Evolutionary conservation across 306 rosid species (phyloP), one percentile per base, ranked within the genome.

Genomic region (Chamaecrista fasciculata): DNA sequence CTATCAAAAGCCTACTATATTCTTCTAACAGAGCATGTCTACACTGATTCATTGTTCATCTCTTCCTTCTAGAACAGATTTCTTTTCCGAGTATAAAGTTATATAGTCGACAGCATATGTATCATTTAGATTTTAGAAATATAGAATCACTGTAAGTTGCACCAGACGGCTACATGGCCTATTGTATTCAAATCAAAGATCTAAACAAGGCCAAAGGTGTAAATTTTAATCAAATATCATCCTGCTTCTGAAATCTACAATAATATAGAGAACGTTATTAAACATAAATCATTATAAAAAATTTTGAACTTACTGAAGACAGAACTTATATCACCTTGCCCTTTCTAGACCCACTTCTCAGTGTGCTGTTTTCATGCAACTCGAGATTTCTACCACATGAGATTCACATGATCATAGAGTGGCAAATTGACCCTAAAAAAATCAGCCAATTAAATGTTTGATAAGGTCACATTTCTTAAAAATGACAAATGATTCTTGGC

Each of bases 361-460:
- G 62, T 59, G 14, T 11, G 26, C 58, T 48, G 46, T 9, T 51
- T 42, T 42, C 42, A 29, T 42, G 63, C 61, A 26, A 36, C 24
- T 78, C 31, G 25, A 53, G 53, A 60, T 58, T 66, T 39, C 42
- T 40, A 16, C 66, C 16, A n/a, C 53, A 48, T 57, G 44, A 57
- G 16, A 34, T 55, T 56, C 56, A 34, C 53, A 47, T 63, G n/a
- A 55, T 8, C 36, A 25, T 25, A 14, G 39, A 53, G 36, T 11
- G 52, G 46, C 5, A 39, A 55, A 43, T 20, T 52, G 36, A 69
- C 52, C 61, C 56, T 62, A 51, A 55, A 62, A 40, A n/a, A n/a
- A n/a, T n/a, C n/a, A n/a, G n/a, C n/a, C n/a, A n/a, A n/a, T n/a
- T n/a, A n/a, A n/a, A n/a, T n/a, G n/a, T n/a, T n/a, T n/a, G n/a